A percentile compares a stretch with the other conserved stretches of the same genome.
phyloP scores from a whole-genome alignment of 2,329 filamentous ascomycete genomes.

The Aspergillus ustus region DNA sequence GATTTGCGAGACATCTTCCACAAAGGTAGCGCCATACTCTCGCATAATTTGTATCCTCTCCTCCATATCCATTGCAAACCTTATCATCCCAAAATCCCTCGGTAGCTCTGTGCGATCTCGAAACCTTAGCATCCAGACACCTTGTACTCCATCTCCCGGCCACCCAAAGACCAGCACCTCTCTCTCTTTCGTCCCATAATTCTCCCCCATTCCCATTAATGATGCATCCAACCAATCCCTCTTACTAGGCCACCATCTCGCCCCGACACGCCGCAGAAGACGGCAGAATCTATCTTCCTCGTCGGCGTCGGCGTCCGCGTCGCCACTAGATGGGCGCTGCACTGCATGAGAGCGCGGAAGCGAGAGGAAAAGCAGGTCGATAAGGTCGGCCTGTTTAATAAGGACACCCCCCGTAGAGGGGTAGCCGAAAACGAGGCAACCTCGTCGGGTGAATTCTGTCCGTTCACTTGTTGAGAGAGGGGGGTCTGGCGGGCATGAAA shows the following conservation, averaged over 20 bases:
- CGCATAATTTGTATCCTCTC: constrained; percentile 24
- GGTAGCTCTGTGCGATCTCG: constrained; percentile 2
- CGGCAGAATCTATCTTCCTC: constrained; percentile 22
- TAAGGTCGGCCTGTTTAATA: constrained; percentile 20
- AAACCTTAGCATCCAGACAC: constrained; percentile 25
- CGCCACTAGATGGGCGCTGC: constrained; percentile 16
- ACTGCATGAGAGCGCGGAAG: constrained; percentile 16
- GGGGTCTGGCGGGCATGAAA: constrained; percentile 4
- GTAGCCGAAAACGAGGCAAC: constrained; percentile 24
- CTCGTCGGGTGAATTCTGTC: constrained; percentile 10
- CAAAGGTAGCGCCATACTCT: constrained; percentile 24
- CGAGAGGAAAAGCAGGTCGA: constrained; percentile 24
- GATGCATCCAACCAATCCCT: constrained; percentile 11
- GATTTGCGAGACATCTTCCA: constrained; percentile 23
- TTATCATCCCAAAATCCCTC: constrained; percentile 23
- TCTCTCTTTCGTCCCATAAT: constrained; percentile 19
- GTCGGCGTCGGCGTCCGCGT: background rate
- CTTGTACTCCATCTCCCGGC: constrained; percentile 23
- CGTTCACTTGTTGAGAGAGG: constrained; percentile 19
- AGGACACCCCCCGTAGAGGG: constrained; percentile 22
- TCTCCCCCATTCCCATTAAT: constrained; percentile 9
- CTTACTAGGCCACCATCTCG: constrained; percentile 19
- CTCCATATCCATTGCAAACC: constrained; percentile 23
- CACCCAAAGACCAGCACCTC: constrained; percentile 21
- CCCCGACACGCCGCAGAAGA: constrained; percentile 22